These are phyloP conservation scores for Globisporangium rhizosaccharum DNA, from an alignment of 352 stramenopile genomes.

Conservation along the genomic window DNA sequence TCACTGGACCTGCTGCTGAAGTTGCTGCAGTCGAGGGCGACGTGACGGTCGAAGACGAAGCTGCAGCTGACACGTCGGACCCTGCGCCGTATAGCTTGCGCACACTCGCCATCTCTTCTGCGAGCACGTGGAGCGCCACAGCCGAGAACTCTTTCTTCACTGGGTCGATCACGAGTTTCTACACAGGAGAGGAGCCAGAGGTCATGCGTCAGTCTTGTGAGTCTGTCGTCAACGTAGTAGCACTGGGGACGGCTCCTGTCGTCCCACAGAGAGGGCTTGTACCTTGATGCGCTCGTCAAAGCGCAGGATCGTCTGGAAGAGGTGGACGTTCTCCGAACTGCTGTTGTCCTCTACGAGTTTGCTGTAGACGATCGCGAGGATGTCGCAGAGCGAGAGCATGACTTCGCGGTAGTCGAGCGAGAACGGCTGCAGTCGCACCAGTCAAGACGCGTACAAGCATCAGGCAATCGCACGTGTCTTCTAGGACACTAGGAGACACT, in stretches of 20 bases:
- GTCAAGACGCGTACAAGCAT: background rate
- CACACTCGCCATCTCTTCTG: conserved; percentile 52
- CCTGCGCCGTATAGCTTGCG: conserved; percentile 42
- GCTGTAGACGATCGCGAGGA: conserved; percentile 78
- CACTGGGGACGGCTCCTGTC: background rate
- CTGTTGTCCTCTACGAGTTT: conserved; percentile 75
- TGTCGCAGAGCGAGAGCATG: conserved; percentile 75
- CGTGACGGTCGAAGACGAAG: background rate
- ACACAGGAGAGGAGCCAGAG: background rate
- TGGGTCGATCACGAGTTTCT: conserved; percentile 84
- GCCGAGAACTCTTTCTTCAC: conserved; percentile 78
- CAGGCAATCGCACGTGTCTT: background rate
- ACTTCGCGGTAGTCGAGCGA: conserved; percentile 78
- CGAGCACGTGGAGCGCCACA: conserved; percentile 47
- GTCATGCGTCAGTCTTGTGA: background rate
- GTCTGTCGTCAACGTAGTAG: background rate
- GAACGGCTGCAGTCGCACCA: conserved; percentile 44
- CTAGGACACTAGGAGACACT: too few relatives aligned
- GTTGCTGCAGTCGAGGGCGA: too few relatives aligned
- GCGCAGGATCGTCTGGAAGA: conserved; percentile 74
- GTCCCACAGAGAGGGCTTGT: background rate
- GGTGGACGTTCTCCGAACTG: conserved; percentile 60
- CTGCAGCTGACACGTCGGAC: background rate
- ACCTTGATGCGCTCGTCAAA: conserved; percentile 85
- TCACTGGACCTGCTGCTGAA: too few relatives aligned